A percentile compares a stretch with the other conserved stretches of the same genome.
Evolutionary conservation across 768 basidiomycete genomes (phyloP).

Genomic region (Amanita thiersii): DNA sequence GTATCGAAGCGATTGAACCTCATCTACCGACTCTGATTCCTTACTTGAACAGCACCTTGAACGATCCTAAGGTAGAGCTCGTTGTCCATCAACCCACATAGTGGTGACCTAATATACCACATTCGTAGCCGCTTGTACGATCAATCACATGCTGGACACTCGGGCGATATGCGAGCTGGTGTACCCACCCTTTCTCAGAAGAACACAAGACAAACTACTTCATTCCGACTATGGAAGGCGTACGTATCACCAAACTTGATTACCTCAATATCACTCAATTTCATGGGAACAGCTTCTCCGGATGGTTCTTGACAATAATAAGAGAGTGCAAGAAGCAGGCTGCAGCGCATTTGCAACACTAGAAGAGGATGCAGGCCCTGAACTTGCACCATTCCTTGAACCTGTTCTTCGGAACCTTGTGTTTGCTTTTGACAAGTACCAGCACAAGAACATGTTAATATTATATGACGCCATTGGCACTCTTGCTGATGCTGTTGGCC

Average conservation of each 20-base stretch:
- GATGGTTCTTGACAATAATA: constrained; percentile 97
- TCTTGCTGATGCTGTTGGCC: constrained; percentile 91
- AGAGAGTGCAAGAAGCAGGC: constrained; percentile 98
- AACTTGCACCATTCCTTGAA: constrained; percentile 89
- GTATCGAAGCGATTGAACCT: constrained; percentile 91
- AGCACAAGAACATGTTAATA: constrained; percentile 98
- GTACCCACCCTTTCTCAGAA: constrained; percentile 73
- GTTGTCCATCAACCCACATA: constrained; percentile 5
- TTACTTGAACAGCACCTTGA: constrained; percentile 84
- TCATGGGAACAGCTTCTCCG: constrained; percentile 67
- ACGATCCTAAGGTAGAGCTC: constrained; percentile 81
- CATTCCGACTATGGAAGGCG: constrained; percentile 97
- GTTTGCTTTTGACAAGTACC: constrained; percentile 95
- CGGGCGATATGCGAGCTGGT: constrained; percentile 98
- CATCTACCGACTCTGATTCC: constrained; percentile 92
- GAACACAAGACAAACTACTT: constrained; percentile 90
- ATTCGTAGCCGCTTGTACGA: constrained; percentile 78
- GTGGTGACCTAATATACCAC: constrained; percentile 8
- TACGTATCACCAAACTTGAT: constrained; percentile 25
- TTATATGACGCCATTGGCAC: constrained; percentile 99
- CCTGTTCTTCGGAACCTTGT: constrained; percentile 93
- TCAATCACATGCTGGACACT: constrained; percentile 99
- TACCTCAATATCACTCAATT: constrained; percentile 7
- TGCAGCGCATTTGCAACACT: constrained; percentile 98
- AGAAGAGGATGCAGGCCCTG: constrained; percentile 91